Evolutionary conservation across 208 protist genomes (phyloP).

Genomic region (Herpetomonas samuelpessoai): DNA sequence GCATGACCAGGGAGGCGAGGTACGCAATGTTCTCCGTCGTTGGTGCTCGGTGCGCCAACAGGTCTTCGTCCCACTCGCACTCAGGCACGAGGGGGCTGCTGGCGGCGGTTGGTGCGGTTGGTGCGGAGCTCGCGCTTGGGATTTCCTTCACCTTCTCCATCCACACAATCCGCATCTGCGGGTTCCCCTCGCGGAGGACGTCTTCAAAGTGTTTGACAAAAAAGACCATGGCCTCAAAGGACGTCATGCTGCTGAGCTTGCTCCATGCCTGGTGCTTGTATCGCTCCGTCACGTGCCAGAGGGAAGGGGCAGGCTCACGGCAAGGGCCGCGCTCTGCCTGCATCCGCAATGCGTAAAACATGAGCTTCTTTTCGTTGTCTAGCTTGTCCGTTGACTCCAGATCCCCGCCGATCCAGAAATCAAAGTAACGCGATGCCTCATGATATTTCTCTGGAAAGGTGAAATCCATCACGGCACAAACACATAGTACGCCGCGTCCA

Average conservation of each 20-base stretch:
- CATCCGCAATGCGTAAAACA: conserved; percentile 75
- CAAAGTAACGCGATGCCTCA: conserved; percentile 49
- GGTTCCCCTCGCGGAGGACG: conserved; percentile 7
- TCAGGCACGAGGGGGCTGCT: neutral
- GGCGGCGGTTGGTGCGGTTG: too few species aligned
- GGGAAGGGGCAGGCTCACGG: conserved; percentile 40
- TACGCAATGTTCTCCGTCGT: conserved; percentile 45
- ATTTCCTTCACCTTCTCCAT: neutral
- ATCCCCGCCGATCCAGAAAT: conserved; percentile 47
- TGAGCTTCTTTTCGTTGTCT: conserved; percentile 50
- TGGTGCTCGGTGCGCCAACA: conserved; percentile 28
- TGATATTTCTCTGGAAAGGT: conserved; percentile 73
- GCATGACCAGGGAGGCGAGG: conserved; percentile 51
- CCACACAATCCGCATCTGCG: conserved; percentile 3
- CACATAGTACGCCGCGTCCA: neutral
- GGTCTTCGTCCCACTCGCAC: conserved; percentile 41
- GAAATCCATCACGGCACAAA: conserved; percentile 32
- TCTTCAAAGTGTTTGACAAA: conserved; percentile 63
- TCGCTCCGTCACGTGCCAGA: conserved; percentile 62
- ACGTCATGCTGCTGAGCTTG: conserved; percentile 54
- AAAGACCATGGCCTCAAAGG: conserved; percentile 85
- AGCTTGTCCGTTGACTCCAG: conserved; percentile 40
- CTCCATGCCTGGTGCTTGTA: conserved; percentile 78
- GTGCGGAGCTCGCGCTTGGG: neutral
- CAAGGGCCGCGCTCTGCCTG: conserved; percentile 73